Evolutionary conservation across 2,329 filamentous ascomycete genomes (phyloP).

Genomic region (Chalaropsis ovoidea): DNA sequence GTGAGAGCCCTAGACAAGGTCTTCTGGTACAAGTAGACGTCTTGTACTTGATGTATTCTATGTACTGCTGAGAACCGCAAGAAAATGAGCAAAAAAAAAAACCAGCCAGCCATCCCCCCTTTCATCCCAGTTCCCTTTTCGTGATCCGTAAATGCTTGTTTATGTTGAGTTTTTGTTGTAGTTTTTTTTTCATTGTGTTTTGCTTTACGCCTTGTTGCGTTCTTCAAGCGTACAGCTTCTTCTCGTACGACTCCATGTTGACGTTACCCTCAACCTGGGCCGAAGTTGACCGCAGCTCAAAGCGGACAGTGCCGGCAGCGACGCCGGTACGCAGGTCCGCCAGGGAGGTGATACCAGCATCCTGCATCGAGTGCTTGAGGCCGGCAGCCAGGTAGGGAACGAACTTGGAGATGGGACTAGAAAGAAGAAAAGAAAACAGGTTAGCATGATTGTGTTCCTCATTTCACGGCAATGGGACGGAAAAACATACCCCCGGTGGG

Average conservation of each 20-base stretch:
- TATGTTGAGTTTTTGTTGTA: conserved; percentile 11
- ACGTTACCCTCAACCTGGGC: conserved; percentile 95
- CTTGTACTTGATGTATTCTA: conserved; percentile 18
- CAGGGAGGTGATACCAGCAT: conserved; percentile 79
- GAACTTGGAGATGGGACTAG: conserved; percentile 82
- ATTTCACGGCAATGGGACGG: not conserved
- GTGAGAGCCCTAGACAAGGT: not conserved
- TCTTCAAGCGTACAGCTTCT: conserved; percentile 88
- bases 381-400: conserved; percentile 91
- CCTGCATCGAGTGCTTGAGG: conserved; percentile 94
- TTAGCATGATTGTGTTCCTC: conserved; percentile 30
- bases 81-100: conserved; percentile 3
- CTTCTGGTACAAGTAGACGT: conserved; percentile 16
- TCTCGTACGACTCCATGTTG: conserved; percentile 98
- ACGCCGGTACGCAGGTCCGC: conserved; percentile 66
- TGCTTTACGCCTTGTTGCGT: conserved; percentile 6
- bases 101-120: conserved; percentile 5
- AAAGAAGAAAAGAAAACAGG: conserved; percentile 14
- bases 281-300: conserved; percentile 88
- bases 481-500: conserved; percentile 54
- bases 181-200: conserved; percentile 16
- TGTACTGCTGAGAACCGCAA: conserved; percentile 14
- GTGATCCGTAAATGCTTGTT: conserved; percentile 7
- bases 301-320: conserved; percentile 64
- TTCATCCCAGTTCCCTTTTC: not conserved